Base-by-base conservation (phyloP, 2,329 filamentous ascomycete genomes). In the Fusarium compactum region DNA sequence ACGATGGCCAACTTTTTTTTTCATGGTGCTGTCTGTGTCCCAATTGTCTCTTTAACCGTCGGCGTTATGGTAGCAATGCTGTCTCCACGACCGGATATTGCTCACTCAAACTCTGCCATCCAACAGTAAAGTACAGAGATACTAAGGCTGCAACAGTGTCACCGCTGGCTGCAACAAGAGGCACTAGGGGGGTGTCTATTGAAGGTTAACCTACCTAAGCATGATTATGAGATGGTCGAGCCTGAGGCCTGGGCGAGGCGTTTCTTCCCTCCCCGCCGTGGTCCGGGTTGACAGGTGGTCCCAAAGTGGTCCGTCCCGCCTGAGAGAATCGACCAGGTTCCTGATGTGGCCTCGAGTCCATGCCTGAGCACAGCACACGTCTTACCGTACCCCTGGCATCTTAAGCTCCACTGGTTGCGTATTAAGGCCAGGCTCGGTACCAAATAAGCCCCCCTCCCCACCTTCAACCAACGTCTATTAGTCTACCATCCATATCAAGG, bases 271-370 rank as follows among this genome's bases (percentile, higher is more conserved):
- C 71, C 72, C 74, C 74, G 74, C 64, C 62, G 67, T 75, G 65
- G 71, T 70, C 64, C 62, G 67, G 74, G 74, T 75, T 76, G 74
- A 76, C 74, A 76, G 74, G 71, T 70, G 74, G 71, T 66, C 56
- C 64, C 58, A 62, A 67, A 55, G 63, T 73, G 58, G 70, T 70
- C 69, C 73, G 71, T 72, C 65, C 64, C 59, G 70, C 68, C 50
- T 53, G 24, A 27, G 34, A 51, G 30, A 53, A 38, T 69, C 61
- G 45, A 58, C 54, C 51, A 71, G 66, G 67, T 73, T 67, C 68
- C 58, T 73, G 60, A 62, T 66, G 68, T 71, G 69, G 68, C 65
- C 68, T 69, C 57, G 68, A 71, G 65, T 66, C 65, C 52, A 59
- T 53, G 48, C 62, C 52, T 44, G 50, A 59, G 52, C 61, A 50